Conservation (phyloP, 2,329 filamentous ascomycete species). For the Pyrenochaeta sp. region DNA sequence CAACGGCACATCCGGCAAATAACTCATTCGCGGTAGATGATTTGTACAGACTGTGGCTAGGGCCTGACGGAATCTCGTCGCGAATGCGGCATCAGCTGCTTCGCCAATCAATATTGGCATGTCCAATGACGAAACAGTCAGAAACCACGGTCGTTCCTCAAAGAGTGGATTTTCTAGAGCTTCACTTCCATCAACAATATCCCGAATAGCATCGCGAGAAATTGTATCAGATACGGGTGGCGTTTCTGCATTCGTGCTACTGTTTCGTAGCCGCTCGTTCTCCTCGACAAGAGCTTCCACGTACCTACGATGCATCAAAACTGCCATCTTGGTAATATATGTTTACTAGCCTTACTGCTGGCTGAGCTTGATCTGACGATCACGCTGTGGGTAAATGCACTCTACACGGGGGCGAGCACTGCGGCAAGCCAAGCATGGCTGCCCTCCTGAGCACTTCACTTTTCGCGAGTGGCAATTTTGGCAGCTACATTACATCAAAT, state of each 20-base stretch:
- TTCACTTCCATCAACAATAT: slow-evolving; percentile 32
- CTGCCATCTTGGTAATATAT: too few relatives aligned
- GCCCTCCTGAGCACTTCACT: slow-evolving; percentile 46
- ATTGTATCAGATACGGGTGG: too few relatives aligned
- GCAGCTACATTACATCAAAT: too few relatives aligned
- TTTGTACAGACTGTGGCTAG: slow-evolving; percentile 29
- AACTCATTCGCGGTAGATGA: slow-evolving; percentile 47
- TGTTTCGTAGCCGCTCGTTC: not conserved
- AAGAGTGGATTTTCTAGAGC: slow-evolving; percentile 45
- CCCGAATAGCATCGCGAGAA: too few relatives aligned
- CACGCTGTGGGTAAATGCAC: slow-evolving; percentile 37
- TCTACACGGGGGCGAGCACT: slow-evolving; percentile 21
- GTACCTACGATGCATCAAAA: too few relatives aligned
- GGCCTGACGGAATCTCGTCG: slow-evolving; percentile 47
- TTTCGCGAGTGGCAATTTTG: slow-evolving; percentile 38
- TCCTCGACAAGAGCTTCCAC: too few relatives aligned
- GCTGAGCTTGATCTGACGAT: slow-evolving; percentile 42
- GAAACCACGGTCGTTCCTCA: slow-evolving; percentile 49
- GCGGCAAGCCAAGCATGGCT: slow-evolving; percentile 42
- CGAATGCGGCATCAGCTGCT: slow-evolving; percentile 50
- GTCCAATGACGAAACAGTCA: slow-evolving; percentile 34
- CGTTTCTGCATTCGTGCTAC: too few relatives aligned
- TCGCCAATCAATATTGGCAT: slow-evolving; percentile 50
- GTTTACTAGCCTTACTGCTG: slow-evolving; percentile 29
- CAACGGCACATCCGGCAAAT: slow-evolving; percentile 28